A percentile compares a stretch with the other conserved stretches of the same genome.
Evolutionary conservation across 352 stramenopile species (phyloP).

Genomic region (Thraustotheca clavata): DNA sequence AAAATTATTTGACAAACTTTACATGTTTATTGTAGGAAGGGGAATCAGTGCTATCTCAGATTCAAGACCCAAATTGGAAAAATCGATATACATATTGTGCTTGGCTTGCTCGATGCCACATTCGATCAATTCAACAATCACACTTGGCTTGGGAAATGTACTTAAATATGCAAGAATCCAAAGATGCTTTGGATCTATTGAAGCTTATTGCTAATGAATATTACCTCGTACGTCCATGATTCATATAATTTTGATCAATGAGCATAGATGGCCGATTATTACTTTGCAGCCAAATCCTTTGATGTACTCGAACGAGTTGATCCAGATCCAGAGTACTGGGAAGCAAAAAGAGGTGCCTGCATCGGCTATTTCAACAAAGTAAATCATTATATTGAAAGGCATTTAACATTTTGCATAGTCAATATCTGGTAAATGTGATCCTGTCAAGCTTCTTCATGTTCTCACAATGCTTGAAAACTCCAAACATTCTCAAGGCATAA

Average conservation of each 20-base stretch:
- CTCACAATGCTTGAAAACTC: constrained; percentile 18
- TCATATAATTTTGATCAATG: neutral
- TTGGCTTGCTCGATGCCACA: constrained; percentile 55
- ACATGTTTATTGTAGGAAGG: constrained; percentile 27
- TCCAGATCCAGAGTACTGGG: constrained; percentile 61
- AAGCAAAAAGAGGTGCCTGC: constrained; percentile 61
- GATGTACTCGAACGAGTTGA: constrained; percentile 66
- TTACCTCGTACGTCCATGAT: constrained; percentile 29
- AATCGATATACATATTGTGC: constrained; percentile 34
- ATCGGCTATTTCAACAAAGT: constrained; percentile 55
- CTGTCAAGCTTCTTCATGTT: constrained; percentile 8
- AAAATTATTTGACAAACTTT: neutral
- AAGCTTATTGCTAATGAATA: constrained; percentile 67
- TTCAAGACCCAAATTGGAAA: constrained; percentile 29
- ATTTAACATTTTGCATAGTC: neutral
- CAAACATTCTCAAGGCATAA: constrained; percentile 20
- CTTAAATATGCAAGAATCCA: constrained; percentile 41
- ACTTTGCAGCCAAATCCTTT: constrained; percentile 57
- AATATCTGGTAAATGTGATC: constrained; percentile 10
- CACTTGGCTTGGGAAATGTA: constrained; percentile 55
- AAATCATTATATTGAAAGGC: neutral
- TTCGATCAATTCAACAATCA: constrained; percentile 28
- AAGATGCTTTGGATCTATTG: constrained; percentile 48
- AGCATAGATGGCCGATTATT: constrained; percentile 36
- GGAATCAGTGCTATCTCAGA: constrained; percentile 43